Evolutionary conservation across 2,329 filamentous ascomycete species (phyloP).

Genomic region (Ascosphaera aggregata): DNA sequence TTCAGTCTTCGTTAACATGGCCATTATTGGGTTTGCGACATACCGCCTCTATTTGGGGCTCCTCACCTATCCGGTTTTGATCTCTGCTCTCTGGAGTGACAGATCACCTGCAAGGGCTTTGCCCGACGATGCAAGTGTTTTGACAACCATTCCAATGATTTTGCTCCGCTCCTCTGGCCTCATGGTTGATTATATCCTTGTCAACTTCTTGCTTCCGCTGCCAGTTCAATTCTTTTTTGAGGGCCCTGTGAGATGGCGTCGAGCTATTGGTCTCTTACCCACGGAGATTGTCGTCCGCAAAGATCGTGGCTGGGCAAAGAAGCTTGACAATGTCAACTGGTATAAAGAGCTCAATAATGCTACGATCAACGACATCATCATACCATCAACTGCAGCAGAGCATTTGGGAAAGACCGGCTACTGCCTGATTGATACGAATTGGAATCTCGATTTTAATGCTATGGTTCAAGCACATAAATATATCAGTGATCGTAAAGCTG

Average conservation of each 20-base stretch:
- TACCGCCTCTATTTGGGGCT: constrained; percentile 45
- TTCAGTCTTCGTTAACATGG: constrained; percentile 51
- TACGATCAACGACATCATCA: constrained; percentile 31
- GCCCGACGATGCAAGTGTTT: neutral
- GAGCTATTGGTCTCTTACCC: constrained; percentile 49
- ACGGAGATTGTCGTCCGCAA: constrained; percentile 62
- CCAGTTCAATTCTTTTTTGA: constrained; percentile 44
- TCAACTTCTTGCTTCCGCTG: constrained; percentile 48
- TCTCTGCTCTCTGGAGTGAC: constrained; percentile 11
- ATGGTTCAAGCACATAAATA: constrained; percentile 55
- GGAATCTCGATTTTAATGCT: constrained; percentile 64
- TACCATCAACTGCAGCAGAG: constrained; percentile 43
- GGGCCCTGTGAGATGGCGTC: constrained; percentile 50
- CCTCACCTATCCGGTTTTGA: constrained; percentile 48
- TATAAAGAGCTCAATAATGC: constrained; percentile 26
- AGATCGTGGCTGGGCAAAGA: constrained; percentile 42
- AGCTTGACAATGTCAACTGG: constrained; percentile 6
- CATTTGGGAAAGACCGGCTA: constrained; percentile 67
- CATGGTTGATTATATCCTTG: constrained; percentile 47
- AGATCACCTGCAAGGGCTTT: neutral
- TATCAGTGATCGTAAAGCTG: constrained; percentile 30
- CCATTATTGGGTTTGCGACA: constrained; percentile 38
- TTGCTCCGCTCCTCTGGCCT: constrained; percentile 20
- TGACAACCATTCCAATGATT: neutral
- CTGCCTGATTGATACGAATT: constrained; percentile 60